Conservation (phyloP, 176 grass and related monocot genomes). For the Cenchrus purpureus region DNA sequence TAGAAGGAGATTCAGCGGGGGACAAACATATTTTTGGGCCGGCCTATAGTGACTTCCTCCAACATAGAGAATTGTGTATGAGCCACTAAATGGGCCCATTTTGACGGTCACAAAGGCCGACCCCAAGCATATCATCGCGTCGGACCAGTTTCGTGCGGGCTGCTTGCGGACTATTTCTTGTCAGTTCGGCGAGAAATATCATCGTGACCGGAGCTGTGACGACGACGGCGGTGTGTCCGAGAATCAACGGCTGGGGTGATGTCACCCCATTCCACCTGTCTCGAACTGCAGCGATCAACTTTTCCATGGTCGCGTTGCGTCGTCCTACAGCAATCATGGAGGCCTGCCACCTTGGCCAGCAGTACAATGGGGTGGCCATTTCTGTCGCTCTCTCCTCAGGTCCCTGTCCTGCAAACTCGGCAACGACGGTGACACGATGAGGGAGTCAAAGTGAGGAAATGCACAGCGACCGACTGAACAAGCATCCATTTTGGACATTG, state of each 20-base stretch:
- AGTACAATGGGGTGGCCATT: background rate
- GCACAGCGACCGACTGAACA: background rate
- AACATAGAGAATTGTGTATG: no score
- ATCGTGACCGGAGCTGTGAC: background rate
- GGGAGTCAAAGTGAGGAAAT: background rate
- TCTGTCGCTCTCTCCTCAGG: background rate
- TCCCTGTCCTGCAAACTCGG: background rate
- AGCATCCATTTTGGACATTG: slow-evolving; percentile 27
- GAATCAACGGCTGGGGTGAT: slow-evolving; percentile 6
- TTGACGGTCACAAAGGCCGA: no score
- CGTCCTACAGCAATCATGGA: slow-evolving; percentile 4
- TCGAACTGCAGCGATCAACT: background rate
- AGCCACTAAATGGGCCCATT: no score
- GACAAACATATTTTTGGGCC: no score
- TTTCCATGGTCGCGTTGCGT: background rate
- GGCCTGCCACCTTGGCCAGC: background rate
- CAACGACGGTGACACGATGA: background rate
- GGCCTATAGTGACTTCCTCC: no score
- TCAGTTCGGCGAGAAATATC: background rate
- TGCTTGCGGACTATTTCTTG: no score
- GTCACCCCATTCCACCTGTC: background rate
- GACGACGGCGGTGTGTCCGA: background rate
- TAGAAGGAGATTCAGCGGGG: no score
- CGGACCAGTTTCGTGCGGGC: no score
- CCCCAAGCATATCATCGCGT: no score